Conservation (phyloP, 164 flowering plant species). For the Santalum album region DNA sequence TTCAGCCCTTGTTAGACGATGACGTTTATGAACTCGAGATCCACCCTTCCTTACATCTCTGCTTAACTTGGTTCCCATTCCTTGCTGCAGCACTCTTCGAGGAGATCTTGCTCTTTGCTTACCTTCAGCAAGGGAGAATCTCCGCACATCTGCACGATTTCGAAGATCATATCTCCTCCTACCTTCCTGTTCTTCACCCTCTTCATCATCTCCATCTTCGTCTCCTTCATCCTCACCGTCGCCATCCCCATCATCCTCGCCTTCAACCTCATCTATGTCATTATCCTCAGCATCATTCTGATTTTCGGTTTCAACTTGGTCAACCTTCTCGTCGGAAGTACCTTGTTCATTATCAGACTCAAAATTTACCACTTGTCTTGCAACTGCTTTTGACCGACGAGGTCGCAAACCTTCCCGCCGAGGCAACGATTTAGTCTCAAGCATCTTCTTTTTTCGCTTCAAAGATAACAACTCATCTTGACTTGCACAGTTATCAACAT, state of each 20-base stretch:
- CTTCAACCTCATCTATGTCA: slow-evolving; percentile 34
- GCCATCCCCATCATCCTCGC: slow-evolving; percentile 42
- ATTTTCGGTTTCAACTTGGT: slow-evolving; percentile 54
- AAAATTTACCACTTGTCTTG: slow-evolving; percentile 30
- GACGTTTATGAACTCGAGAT: slow-evolving; percentile 86
- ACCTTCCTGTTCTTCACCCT: slow-evolving; percentile 81
- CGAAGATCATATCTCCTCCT: slow-evolving; percentile 93
- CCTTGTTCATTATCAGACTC: slow-evolving; percentile 69
- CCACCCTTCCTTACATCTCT: slow-evolving; percentile 89
- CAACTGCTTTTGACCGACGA: slow-evolving; percentile 41
- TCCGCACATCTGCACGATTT: slow-evolving; percentile 88
- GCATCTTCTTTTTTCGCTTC: slow-evolving; percentile 36
- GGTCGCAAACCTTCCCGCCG: slow-evolving; percentile 93
- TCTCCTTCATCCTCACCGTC: slow-evolving; percentile 62
- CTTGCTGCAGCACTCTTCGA: slow-evolving; percentile 82
- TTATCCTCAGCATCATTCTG: slow-evolving; percentile 42
- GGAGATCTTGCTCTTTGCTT: slow-evolving; percentile 85
- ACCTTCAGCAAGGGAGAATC: slow-evolving; percentile 59
- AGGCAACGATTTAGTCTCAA: slow-evolving; percentile 38
- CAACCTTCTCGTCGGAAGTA: slow-evolving; percentile 62
- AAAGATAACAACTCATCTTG: slow-evolving; percentile 52
- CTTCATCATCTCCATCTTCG: slow-evolving; percentile 37
- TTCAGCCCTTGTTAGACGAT: slow-evolving; percentile 62
- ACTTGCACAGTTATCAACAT: slow-evolving; percentile 33
- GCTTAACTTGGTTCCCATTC: slow-evolving; percentile 71